Base-by-base conservation (phyloP, 345 rosid genomes). In the Linum usitatissimum region DNA sequence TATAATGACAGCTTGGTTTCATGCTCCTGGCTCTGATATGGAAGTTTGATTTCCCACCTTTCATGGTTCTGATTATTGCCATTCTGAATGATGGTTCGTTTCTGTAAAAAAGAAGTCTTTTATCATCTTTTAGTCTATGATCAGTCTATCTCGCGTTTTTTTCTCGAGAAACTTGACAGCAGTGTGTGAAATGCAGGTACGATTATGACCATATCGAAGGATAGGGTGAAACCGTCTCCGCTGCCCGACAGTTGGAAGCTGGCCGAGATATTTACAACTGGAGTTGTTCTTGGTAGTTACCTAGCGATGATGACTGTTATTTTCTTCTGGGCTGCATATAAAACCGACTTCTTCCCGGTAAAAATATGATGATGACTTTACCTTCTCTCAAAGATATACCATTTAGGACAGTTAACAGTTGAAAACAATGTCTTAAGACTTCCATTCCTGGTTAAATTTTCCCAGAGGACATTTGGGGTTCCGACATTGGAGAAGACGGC, bases 211-310 rank as follows among this genome's bases (percentile, higher is more conserved):
- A 93, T 93, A 79, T 93, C 99, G 7, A 90, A 93, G 74, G 99
- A 93, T 63, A 84, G 99, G 66, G 99, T 93, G 82, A 93, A 93
- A 68, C 99, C 99, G 64, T 93, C 99, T 66, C 97, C 96, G 73
- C 81, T 87, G 55, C 97, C 96, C 5, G 99, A 93, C 83, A 90
- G 99, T 81, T 87, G 99, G 99, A 93, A 90, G 79, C 83, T 93
- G 62, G 77, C 99, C 1, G 99, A 93, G 73, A 93, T 93, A 65
- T 90, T 90, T 60, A 77, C 95, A 0, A 93, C 99, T 36, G 97
- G 99, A 10, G 65, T 93, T 62, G 78, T 93, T 73, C 95, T 93
- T 31, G 99, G 99, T 39, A 75, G 87, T 75, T 93, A 93, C 86
- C 71, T 93, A 83, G 99, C 99, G 12, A 78, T 93, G 92, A 90